A percentile compares a stretch with the other conserved stretches of the same genome.
Conservation (phyloP, 768 basidiomycete species). For the Lactarius deliciosus region DNA sequence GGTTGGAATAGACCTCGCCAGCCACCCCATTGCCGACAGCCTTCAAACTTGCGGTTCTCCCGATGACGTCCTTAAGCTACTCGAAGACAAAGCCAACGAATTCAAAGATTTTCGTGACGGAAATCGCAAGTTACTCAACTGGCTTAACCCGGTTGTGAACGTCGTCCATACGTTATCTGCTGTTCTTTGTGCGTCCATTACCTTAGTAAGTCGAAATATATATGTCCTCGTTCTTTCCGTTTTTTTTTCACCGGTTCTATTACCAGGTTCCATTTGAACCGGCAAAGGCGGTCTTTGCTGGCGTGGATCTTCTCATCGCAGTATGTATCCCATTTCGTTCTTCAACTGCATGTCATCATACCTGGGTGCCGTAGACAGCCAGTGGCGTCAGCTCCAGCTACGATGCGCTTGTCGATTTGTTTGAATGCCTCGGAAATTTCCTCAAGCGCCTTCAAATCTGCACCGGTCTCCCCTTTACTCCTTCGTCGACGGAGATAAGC, state of each 20-base stretch:
- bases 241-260: too few relatives aligned
- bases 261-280: not conserved
- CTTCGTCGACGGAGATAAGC: too few relatives aligned
- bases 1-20: too few relatives aligned
- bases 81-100: not conserved
- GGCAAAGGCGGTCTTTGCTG: slow-evolving; percentile 4
- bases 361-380: too few relatives aligned
- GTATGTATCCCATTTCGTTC: not conserved
- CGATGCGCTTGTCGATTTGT: too few relatives aligned
- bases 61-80: not conserved
- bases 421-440: too few relatives aligned
- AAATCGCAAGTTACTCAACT: not conserved
- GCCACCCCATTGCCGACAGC: too few relatives aligned
- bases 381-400: too few relatives aligned
- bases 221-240: too few relatives aligned
- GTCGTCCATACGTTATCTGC: not conserved
- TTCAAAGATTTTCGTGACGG: not conserved
- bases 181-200: not conserved
- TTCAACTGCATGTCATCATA: not conserved
- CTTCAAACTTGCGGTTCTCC: not conserved
- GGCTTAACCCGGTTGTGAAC: not conserved
- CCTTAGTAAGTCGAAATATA: not conserved
- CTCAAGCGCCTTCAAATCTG: too few relatives aligned
- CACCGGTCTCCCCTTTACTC: too few relatives aligned
- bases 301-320: not conserved